Evolutionary conservation across 768 basidiomycete species (phyloP).

Genomic region (Tylopilus cervinicoccineus): DNA sequence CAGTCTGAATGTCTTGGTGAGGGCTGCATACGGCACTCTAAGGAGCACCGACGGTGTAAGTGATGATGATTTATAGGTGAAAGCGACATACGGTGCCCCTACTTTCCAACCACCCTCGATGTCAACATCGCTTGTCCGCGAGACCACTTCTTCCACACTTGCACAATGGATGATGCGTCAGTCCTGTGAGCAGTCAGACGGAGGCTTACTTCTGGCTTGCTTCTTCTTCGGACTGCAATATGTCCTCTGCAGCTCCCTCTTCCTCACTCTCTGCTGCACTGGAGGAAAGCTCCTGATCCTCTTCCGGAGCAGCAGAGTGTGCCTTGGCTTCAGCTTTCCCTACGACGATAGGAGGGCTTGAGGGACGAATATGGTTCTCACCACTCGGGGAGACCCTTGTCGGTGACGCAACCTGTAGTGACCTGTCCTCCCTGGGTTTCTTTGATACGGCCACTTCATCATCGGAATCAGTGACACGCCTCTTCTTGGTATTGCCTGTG

Average conservation of each 20-base stretch:
- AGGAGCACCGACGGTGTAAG: background rate
- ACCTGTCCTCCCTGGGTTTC: background rate
- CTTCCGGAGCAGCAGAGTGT: conserved; percentile 19
- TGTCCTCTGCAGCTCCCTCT: conserved; percentile 37
- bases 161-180: conserved; percentile 1
- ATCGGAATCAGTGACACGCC: conserved; percentile 52
- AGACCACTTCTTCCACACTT: conserved; percentile 69
- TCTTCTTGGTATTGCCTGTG: conserved; percentile 42
- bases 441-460: conserved; percentile 35
- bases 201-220: conserved; percentile 61
- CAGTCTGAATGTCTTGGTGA: conserved; percentile 80
- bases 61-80: background rate
- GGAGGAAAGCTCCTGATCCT: conserved; percentile 31
- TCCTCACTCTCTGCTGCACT: conserved; percentile 39
- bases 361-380: background rate
- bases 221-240: conserved; percentile 41
- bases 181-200: background rate
- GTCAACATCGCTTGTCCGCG: conserved; percentile 64
- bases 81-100: conserved; percentile 68
- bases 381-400: background rate
- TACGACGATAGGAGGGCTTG: conserved; percentile 4
- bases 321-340: conserved; percentile 20
- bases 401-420: background rate
- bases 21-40: conserved; percentile 92
- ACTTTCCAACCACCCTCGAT: conserved; percentile 78